These are phyloP conservation scores for Mrakia gelida DNA, from an alignment of 768 basidiomycete species.

Conservation along the genomic window DNA sequence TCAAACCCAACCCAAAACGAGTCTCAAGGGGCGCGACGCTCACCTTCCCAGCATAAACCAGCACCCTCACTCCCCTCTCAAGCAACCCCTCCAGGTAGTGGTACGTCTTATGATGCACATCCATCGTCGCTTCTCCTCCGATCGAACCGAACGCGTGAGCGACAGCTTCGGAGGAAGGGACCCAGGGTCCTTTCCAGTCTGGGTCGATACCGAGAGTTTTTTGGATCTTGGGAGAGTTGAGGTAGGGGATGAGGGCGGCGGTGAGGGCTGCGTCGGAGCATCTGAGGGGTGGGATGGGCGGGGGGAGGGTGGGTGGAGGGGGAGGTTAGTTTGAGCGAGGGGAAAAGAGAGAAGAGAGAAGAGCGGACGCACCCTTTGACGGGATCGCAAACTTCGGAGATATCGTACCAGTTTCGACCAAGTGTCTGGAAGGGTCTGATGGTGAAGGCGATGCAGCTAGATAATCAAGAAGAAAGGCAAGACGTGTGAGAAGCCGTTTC, in stretches of 20 bases:
- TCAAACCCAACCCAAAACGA: too few relatives aligned
- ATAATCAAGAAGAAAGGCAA: too few relatives aligned
- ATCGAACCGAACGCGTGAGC: conserved; percentile 56
- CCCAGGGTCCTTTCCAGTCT: conserved; percentile 15
- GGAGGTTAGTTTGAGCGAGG: background rate
- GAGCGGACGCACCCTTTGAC: background rate
- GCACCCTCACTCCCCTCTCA: conserved; percentile 67
- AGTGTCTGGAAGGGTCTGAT: conserved; percentile 4
- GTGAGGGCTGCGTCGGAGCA: conserved; percentile 3
- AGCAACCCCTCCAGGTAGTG: conserved; percentile 63
- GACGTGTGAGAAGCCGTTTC: too few relatives aligned
- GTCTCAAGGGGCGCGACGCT: background rate
- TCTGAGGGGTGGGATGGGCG: background rate
- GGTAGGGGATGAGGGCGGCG: conserved; percentile 3
- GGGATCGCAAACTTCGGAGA: conserved; percentile 10
- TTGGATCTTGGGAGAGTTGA: conserved; percentile 7
- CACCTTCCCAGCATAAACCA: conserved; percentile 61
- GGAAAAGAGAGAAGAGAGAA: background rate
- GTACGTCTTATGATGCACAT: conserved; percentile 46
- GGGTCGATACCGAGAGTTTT: conserved; percentile 22
- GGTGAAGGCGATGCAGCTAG: background rate
- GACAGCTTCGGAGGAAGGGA: conserved; percentile 52
- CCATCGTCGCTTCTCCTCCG: conserved; percentile 41
- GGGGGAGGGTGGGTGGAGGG: background rate
- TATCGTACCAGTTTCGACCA: conserved; percentile 21